A percentile compares a stretch with the other conserved stretches of the same genome.
phyloP scores from a whole-genome alignment of 495 filamentous ascomycete genomes.

The Tuber umbilicatum region DNA sequence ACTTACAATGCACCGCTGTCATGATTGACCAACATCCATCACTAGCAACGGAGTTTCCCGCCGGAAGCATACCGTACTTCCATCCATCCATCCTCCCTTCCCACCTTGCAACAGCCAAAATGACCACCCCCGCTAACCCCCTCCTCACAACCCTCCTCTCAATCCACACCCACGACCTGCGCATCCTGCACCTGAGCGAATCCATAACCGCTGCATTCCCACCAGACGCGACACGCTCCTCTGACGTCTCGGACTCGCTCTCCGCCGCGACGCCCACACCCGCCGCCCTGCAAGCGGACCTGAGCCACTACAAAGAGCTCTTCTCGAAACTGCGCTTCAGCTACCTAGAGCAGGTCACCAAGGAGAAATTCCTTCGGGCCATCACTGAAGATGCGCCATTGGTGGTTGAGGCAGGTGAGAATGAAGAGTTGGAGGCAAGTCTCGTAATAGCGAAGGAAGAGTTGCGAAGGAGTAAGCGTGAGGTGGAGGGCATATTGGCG shows the following conservation, averaged over 20 bases:
- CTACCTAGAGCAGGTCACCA: slow-evolving; percentile 75
- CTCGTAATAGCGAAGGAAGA: slow-evolving; percentile 65
- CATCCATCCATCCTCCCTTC: neutral
- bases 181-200: slow-evolving; percentile 25
- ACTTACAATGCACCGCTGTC: too few species aligned
- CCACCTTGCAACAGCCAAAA: slow-evolving; percentile 1
- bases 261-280: slow-evolving; percentile 18
- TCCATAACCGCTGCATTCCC: slow-evolving; percentile 18
- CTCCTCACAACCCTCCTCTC: slow-evolving; percentile 21
- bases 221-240: slow-evolving; percentile 8
- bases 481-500: slow-evolving; percentile 64
- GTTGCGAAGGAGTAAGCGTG: slow-evolving; percentile 69
- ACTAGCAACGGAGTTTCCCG: neutral
- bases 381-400: slow-evolving; percentile 81
- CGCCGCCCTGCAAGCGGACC: slow-evolving; percentile 17
- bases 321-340: slow-evolving; percentile 95
- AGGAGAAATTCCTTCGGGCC: slow-evolving; percentile 69
- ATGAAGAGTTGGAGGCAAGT: slow-evolving; percentile 66
- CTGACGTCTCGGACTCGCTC: slow-evolving; percentile 17
- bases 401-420: slow-evolving; percentile 74
- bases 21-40: neutral
- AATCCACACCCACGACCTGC: slow-evolving; percentile 25
- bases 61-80: neutral
- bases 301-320: slow-evolving; percentile 54
- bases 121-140: slow-evolving; percentile 8